Evolutionary conservation across 768 basidiomycete species (phyloP).

Genomic region (Lyophyllum atratum): DNA sequence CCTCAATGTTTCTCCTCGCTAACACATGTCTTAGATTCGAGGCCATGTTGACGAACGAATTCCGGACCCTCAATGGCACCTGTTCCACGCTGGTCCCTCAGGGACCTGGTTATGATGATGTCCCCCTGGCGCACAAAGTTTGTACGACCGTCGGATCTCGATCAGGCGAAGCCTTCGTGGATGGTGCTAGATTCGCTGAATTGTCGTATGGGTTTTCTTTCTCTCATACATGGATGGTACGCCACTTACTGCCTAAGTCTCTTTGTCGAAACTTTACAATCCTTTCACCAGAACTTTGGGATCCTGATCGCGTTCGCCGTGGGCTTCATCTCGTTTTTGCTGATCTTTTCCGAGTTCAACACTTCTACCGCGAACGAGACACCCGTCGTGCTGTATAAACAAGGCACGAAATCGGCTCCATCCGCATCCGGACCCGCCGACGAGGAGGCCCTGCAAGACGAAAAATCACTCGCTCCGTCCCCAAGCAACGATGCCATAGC

Average conservation of each 20-base stretch:
- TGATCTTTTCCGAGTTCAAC: conserved; percentile 61
- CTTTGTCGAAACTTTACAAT: background rate
- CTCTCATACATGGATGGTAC: conserved; percentile 24
- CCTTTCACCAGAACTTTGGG: conserved; percentile 55
- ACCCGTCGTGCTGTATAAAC: conserved; percentile 64
- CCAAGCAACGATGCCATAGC: conserved; percentile 12
- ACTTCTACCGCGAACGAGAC: conserved; percentile 38
- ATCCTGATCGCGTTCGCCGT: conserved; percentile 67
- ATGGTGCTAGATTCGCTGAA: conserved; percentile 53
- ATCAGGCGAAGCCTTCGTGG: conserved; percentile 58
- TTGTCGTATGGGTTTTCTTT: conserved; percentile 51
- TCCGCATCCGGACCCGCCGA: conserved; percentile 28
- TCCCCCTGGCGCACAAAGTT: conserved; percentile 66
- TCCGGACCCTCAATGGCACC: conserved; percentile 62
- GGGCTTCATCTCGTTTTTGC: conserved; percentile 53
- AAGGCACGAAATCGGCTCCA: conserved; percentile 35
- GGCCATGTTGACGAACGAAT: conserved; percentile 78
- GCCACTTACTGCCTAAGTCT: background rate
- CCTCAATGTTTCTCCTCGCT: conserved; percentile 48
- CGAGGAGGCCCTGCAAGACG: conserved; percentile 35
- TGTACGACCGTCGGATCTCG: conserved; percentile 72
- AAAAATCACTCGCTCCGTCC: conserved; percentile 21
- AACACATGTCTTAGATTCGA: conserved; percentile 57
- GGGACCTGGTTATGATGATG: conserved; percentile 61
- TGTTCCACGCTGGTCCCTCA: conserved; percentile 62